Evolutionary conservation across 2,329 filamentous ascomycete species (phyloP), one percentile per base, ranked within the genome.

Genomic region (Hypoxylon sp.): DNA sequence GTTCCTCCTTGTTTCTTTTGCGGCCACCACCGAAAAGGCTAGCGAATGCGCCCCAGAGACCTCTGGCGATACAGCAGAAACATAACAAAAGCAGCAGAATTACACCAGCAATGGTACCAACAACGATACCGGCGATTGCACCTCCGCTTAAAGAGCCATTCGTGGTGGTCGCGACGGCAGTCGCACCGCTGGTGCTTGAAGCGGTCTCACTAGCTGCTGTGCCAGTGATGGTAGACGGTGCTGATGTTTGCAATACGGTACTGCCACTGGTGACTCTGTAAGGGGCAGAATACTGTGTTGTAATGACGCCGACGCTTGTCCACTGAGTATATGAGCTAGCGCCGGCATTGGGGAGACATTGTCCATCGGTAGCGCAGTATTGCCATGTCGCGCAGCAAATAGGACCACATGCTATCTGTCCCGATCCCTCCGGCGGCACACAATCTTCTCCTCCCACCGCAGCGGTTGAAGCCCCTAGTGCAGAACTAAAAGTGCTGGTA

Each of bases 51-150:
- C 82, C 77, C 78, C 84, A 88, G 31, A 86, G 73, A 9, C 82
- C 82, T 58, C 80, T 78, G 51, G 80, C 78, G 52, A 86, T 84
- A 75, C 87, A 90, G 78, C 84, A 91, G 74, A 89, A 85, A 76
- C 87, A 91, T 64, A 91, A 73, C 5, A 89, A 78, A 3, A 87
- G 74, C 15, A 92, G 80, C 2, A 92, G 75, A 29, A 79, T 71
- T 25, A 91, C 76, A 55, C 87, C 89, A 9, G 80, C 79, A 37
- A 92, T 77, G 7, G 83, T 81, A 56, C 89, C 89, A 47, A 92
- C 86, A 59, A 92, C 89, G 63, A 92, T 92, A 53, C 89, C 89
- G 11, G 89, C 89, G 63, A 92, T 92, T 52, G 87, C 89, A 42
- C 88, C 89, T 31, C 78, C 81, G 63, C 85, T 89, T 44, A 92